A percentile compares a stretch with the other conserved stretches of the same genome.
These are phyloP conservation scores for Astathelohania contejeani DNA, from an alignment of 371 early-diverging fungal genomes.

Conservation along the genomic window DNA sequence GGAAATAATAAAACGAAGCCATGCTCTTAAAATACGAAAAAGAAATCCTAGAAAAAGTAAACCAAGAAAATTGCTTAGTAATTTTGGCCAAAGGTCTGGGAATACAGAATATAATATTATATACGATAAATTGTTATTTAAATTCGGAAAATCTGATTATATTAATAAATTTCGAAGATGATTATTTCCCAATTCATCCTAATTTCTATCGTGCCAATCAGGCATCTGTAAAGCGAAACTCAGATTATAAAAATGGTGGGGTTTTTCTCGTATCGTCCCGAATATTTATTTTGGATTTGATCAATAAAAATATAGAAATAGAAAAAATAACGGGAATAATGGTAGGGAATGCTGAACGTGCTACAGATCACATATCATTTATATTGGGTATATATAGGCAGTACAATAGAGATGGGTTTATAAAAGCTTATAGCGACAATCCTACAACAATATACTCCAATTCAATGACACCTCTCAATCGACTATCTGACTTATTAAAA, in stretches of 20 bases:
- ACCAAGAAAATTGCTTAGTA: slow-evolving; percentile 13
- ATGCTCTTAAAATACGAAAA: slow-evolving; percentile 39
- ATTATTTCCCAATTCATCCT: neutral
- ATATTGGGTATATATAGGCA: slow-evolving; percentile 28
- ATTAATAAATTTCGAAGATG: slow-evolving; percentile 19
- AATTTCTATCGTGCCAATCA: neutral
- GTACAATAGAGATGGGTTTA: slow-evolving; percentile 15
- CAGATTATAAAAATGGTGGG: slow-evolving; percentile 23
- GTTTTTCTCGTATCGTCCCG: slow-evolving; percentile 21
- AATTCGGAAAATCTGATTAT: slow-evolving; percentile 23
- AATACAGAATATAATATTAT: slow-evolving; percentile 11
- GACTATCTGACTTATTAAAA: slow-evolving; percentile 13
- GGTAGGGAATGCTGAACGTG: slow-evolving; percentile 33
- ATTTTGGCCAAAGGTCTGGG: slow-evolving; percentile 24
- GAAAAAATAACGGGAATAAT: slow-evolving; percentile 28
- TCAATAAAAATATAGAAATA: slow-evolving; percentile 27
- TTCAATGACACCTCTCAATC: slow-evolving; percentile 7
- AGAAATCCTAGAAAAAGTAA: slow-evolving; percentile 23
- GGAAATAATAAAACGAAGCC: too few species aligned
- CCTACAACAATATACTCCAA: slow-evolving; percentile 10
- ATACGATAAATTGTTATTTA: slow-evolving; percentile 17
- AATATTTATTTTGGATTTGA: slow-evolving; percentile 39
- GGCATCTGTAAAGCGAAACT: slow-evolving; percentile 1
- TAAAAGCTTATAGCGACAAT: slow-evolving; percentile 35
- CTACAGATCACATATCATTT: slow-evolving; percentile 32